Percentiles rank a stretch among this genome's conserved stretches.
phyloP scores from a whole-genome alignment of 1,284 basidiomycete genomes.

The Ustilago sp. region DNA sequence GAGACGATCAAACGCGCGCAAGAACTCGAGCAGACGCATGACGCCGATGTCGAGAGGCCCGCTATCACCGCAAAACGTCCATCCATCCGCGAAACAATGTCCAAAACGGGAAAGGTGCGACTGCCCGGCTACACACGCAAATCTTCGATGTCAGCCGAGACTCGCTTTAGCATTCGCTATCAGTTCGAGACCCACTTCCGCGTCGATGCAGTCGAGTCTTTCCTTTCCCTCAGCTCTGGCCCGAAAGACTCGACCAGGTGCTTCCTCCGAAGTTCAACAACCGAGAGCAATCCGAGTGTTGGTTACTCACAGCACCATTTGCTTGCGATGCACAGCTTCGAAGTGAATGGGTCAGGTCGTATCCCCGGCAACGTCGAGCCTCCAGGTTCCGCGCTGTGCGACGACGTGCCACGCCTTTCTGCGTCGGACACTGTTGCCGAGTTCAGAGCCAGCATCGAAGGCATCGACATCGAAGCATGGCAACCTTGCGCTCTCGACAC shows the following conservation, averaged over 20 bases:
- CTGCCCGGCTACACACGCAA: conserved; percentile 41
- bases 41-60: background rate
- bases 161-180: conserved; percentile 44
- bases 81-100: conserved; percentile 34
- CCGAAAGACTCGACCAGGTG: conserved; percentile 10
- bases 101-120: conserved; percentile 39
- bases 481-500: conserved; percentile 46
- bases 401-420: conserved; percentile 32
- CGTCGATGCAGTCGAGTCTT: conserved; percentile 53
- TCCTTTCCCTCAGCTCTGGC: conserved; percentile 27
- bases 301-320: conserved; percentile 52
- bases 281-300: conserved; percentile 9
- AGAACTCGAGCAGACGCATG: conserved; percentile 25
- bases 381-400: conserved; percentile 17
- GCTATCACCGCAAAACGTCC: conserved; percentile 15
- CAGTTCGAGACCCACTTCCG: conserved; percentile 45
- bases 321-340: conserved; percentile 52
- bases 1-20: conserved; percentile 53
- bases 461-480: conserved; percentile 61
- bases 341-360: conserved; percentile 32
- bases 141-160: conserved; percentile 41
- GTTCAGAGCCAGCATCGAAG: conserved; percentile 50
- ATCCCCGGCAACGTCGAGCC: conserved; percentile 40
- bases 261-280: conserved; percentile 10
- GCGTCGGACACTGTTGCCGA: conserved; percentile 37